These are phyloP conservation scores for Candida boidinii DNA, from an alignment of 805 yeast species.

Conservation along the genomic window DNA sequence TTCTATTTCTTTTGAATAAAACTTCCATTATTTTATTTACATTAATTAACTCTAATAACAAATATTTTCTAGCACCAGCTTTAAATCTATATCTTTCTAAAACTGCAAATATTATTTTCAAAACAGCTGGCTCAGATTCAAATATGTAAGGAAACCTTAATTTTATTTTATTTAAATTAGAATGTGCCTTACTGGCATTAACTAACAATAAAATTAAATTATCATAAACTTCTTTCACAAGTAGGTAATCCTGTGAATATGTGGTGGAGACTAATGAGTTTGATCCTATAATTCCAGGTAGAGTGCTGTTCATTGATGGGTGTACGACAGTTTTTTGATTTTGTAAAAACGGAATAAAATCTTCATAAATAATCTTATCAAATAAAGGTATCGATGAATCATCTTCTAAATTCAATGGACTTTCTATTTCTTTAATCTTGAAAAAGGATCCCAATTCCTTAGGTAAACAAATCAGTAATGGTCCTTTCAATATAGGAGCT, in stretches of 20 bases:
- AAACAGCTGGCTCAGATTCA: constrained; percentile 42
- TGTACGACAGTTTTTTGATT: constrained; percentile 4
- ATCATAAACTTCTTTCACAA: constrained; percentile 18
- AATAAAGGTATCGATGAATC: constrained; percentile 10
- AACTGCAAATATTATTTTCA: constrained; percentile 40
- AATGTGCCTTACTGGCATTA: constrained; percentile 19
- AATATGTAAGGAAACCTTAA: constrained; percentile 41
- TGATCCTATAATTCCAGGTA: constrained; percentile 10
- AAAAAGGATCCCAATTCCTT: constrained; percentile 13
- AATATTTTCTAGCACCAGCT: constrained; percentile 45
- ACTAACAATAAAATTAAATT: constrained; percentile 20
- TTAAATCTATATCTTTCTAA: constrained; percentile 54
- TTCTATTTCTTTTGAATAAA: constrained; percentile 38
- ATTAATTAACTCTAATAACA: constrained; percentile 54
- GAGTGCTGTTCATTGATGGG: constrained; percentile 3
- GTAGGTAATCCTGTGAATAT: constrained; percentile 13
- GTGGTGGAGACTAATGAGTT: constrained; percentile 5
- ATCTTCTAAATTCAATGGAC: too few relatives aligned
- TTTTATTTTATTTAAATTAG: constrained; percentile 42
- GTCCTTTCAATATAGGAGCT: constrained; percentile 31
- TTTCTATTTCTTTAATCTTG: constrained; percentile 2
- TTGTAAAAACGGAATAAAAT: constrained; percentile 17
- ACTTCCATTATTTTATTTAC: constrained; percentile 44
- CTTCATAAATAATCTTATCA: constrained; percentile 15
- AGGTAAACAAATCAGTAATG: constrained; percentile 24